phyloP scores from a whole-genome alignment of 2,329 filamentous ascomycete species.

The Remersonia thermophila region DNA sequence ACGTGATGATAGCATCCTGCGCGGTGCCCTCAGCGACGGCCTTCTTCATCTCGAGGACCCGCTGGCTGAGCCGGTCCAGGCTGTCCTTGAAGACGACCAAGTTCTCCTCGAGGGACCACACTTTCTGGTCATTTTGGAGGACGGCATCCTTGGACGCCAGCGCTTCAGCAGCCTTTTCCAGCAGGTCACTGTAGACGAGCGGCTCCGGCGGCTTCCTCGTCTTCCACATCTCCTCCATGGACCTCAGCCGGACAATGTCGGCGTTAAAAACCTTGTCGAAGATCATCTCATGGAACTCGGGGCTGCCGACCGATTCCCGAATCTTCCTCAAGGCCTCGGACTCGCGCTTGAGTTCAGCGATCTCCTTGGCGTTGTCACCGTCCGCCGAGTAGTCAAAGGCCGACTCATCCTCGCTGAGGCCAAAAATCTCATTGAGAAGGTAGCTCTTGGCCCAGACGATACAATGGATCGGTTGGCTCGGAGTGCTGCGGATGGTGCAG shows the following conservation, averaged over 20 bases:
- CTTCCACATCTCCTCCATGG: slow-evolving; percentile 97
- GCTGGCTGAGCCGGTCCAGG: slow-evolving; percentile 60
- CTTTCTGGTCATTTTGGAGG: slow-evolving; percentile 54
- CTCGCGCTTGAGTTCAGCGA: slow-evolving; percentile 76
- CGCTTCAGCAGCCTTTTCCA: slow-evolving; percentile 36
- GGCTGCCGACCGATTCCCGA: slow-evolving; percentile 64
- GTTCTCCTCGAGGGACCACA: slow-evolving; percentile 77
- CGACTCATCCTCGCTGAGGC: slow-evolving; percentile 75
- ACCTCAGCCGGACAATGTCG: slow-evolving; percentile 69
- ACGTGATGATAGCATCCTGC: slow-evolving; percentile 57
- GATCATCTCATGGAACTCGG: slow-evolving; percentile 63
- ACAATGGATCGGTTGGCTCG: slow-evolving; percentile 92
- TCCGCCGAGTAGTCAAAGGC: slow-evolving; percentile 70
- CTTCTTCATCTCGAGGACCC: slow-evolving; percentile 53
- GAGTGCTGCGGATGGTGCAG: slow-evolving; percentile 93
- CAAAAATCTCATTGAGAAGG: slow-evolving; percentile 87
- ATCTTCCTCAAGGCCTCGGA: slow-evolving; percentile 74
- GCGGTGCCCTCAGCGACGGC: slow-evolving; percentile 24
- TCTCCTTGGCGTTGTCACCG: slow-evolving; percentile 73
- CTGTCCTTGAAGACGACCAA: slow-evolving; percentile 79
- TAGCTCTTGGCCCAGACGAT: slow-evolving; percentile 99
- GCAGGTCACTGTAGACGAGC: slow-evolving; percentile 54
- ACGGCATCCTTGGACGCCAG: slow-evolving; percentile 41
- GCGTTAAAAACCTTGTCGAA: slow-evolving; percentile 88
- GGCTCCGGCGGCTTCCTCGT: slow-evolving; percentile 60